Conservation (phyloP, 2,329 filamentous ascomycete species). For the Stagonosporopsis rhizophila region DNA sequence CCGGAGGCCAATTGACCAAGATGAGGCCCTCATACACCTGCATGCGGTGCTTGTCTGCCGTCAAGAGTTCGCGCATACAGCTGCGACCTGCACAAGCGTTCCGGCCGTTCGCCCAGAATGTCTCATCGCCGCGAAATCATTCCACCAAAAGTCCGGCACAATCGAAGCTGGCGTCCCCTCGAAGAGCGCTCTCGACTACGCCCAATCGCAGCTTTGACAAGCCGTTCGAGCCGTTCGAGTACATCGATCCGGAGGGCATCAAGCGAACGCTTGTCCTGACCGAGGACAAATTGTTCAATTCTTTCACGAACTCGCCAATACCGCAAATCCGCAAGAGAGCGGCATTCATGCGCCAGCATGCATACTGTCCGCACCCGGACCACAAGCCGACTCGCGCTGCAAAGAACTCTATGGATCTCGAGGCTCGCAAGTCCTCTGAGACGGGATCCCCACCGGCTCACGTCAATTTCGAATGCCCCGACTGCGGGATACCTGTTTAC, state of each 20-base stretch:
- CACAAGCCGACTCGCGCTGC: slow-evolving; percentile 79
- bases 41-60: slow-evolving; percentile 47
- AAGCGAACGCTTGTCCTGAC: slow-evolving; percentile 59
- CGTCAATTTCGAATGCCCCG: slow-evolving; percentile 92
- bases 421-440: slow-evolving; percentile 63
- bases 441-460: slow-evolving; percentile 74
- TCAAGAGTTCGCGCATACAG: slow-evolving; percentile 42
- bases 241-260: slow-evolving; percentile 45
- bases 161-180: slow-evolving; percentile 34
- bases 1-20: slow-evolving; percentile 22
- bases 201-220: slow-evolving; percentile 36
- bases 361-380: slow-evolving; percentile 88
- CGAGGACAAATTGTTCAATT: slow-evolving; percentile 89
- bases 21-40: slow-evolving; percentile 53
- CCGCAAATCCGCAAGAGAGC: slow-evolving; percentile 87
- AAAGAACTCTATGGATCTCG: slow-evolving; percentile 68
- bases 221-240: slow-evolving; percentile 45
- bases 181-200: slow-evolving; percentile 43
- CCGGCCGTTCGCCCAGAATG: slow-evolving; percentile 34
- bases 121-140: slow-evolving; percentile 38
- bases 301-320: slow-evolving; percentile 86
- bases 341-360: slow-evolving; percentile 90
- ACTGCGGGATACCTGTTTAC: slow-evolving; percentile 92
- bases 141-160: slow-evolving; percentile 41
- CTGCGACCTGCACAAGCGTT: slow-evolving; percentile 33